Base-by-base conservation (phyloP, 768 basidiomycete species). In the Cubamyces lactineus region DNA sequence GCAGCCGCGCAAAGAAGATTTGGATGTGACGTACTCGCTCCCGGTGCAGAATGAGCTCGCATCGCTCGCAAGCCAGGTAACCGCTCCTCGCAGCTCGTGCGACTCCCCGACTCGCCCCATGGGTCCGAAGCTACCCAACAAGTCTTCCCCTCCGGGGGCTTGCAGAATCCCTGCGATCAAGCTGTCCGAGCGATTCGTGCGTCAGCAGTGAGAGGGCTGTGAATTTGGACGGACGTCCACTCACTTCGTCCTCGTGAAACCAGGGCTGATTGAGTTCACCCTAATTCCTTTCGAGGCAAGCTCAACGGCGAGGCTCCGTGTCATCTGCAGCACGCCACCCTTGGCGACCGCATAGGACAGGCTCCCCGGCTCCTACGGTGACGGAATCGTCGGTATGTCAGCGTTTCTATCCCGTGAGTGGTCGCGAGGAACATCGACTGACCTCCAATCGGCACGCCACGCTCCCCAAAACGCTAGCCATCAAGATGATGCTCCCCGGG, bases 251-350 rank as follows among this genome's bases (percentile, higher is more conserved):
- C 87, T 86, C 26, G 91, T 88, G 67, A 88, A 81, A 3, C 89
- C 89, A 0, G 89, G 89, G 8, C 89, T 91, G 53, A 92, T 78
- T 6, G 85, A 78, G 71, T 92, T 92, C 59, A 91, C 88, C 1
- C 90, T 80, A 53, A 92, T 91, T 0, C 78, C 73, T 70, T 84
- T 75, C 26, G 67, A 72, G 0, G 86, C 89, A 1, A 92, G 80
- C 70, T 92, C 91, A 67, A 87, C 89, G 2, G 89, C 91, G 87
- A 92, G 86, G 71, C 86, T 89, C 42, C 91, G 83, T 2, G 80
- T 84, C 87, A 91, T 89, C 74, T 92, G 90, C 38, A 89, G 73
- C 15, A 92, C 88, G 1, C 85, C 90, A 0, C 86, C 82, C 73
- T 92, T 92, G 76, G 86, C 87, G 45, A 82, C 78, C 72, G 90